Evolutionary conservation across 2,329 filamentous ascomycete genomes (phyloP).

Genomic region (Talaromyces sp.): DNA sequence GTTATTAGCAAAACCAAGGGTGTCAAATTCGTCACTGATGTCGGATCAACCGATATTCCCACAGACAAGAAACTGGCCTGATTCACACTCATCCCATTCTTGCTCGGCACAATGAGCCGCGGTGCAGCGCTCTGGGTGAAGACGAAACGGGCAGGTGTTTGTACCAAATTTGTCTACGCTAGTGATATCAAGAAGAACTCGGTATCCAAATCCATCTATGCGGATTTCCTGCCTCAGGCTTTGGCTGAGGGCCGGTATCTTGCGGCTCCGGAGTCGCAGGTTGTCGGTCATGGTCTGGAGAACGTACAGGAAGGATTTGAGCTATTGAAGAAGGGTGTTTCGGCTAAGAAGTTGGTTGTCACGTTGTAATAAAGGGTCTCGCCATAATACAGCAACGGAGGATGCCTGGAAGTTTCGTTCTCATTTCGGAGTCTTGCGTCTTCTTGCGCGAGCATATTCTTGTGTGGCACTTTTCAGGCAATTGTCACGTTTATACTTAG

Average conservation of each 20-base stretch:
- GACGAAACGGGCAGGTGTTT: conserved; percentile 8
- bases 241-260: conserved; percentile 38
- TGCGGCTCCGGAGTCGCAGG: conserved; percentile 40
- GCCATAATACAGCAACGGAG: background rate
- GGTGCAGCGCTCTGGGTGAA: conserved; percentile 11
- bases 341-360: conserved; percentile 47
- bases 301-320: conserved; percentile 45
- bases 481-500: background rate
- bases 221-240: conserved; percentile 41
- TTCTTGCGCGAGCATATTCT: background rate
- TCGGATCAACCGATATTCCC: conserved; percentile 11
- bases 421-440: background rate
- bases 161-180: conserved; percentile 16
- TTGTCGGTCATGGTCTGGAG: conserved; percentile 47
- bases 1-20: conserved; percentile 14
- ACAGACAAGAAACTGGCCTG: conserved; percentile 4
- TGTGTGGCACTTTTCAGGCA: background rate
- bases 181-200: conserved; percentile 15
- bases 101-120: conserved; percentile 4
- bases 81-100: conserved; percentile 1
- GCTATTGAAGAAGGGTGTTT: conserved; percentile 40
- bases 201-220: conserved; percentile 25
- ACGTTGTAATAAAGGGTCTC: background rate
- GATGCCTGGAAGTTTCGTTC: background rate
- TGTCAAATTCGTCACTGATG: conserved; percentile 14